phyloP scores from a whole-genome alignment of 345 rosid genomes.

The Syzygium aqueum region DNA sequence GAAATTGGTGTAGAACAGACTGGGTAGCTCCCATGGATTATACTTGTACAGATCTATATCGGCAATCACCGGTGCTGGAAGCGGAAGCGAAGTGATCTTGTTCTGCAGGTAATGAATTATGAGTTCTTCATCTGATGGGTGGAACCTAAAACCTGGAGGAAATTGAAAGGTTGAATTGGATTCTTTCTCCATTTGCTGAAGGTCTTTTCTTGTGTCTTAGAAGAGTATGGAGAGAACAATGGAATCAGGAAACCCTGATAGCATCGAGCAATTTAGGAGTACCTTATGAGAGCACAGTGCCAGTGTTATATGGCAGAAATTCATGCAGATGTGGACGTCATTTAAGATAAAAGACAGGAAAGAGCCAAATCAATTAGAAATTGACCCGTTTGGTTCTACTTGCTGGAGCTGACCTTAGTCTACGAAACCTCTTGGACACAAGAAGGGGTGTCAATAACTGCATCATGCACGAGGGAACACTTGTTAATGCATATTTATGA shows the following conservation, averaged over 20 bases:
- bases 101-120: constrained; percentile 36
- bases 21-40: constrained; percentile 52
- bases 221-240: background rate
- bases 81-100: constrained; percentile 28
- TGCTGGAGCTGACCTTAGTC: background rate
- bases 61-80: constrained; percentile 39
- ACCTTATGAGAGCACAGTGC: background rate
- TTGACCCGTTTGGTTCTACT: background rate
- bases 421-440: background rate
- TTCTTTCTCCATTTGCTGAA: constrained; percentile 11
- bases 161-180: constrained; percentile 10
- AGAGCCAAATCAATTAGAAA: background rate
- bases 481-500: background rate
- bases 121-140: constrained; percentile 45
- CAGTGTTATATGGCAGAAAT: background rate
- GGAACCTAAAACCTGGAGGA: constrained; percentile 55
- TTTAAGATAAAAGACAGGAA: background rate
- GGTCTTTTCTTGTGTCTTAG: background rate
- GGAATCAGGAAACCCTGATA: constrained; percentile 1
- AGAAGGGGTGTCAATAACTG: background rate
- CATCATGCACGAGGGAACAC: background rate
- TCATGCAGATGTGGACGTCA: constrained; percentile 4
- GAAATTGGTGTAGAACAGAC: constrained; percentile 8
- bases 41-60: constrained; percentile 39
- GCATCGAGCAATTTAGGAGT: background rate